Evolutionary conservation across 371 early-diverging fungal species (phyloP).

Genomic region (Mortierella sp.): DNA sequence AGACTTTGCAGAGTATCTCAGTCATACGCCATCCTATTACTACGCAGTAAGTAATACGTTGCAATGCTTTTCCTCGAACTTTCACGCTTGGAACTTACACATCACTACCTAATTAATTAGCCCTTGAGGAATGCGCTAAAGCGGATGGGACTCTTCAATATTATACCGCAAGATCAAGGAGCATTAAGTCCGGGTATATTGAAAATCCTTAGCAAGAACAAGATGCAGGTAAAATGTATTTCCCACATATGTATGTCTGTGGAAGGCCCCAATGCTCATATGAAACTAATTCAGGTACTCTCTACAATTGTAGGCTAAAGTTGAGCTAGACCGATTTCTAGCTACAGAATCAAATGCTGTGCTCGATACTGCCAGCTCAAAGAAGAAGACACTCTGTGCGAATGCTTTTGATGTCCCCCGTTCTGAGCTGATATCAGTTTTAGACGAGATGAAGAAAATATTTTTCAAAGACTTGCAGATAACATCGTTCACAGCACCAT

Average conservation of each 20-base stretch:
- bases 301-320: slow-evolving; percentile 27
- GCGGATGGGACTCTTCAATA: slow-evolving; percentile 49
- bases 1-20: slow-evolving; percentile 69
- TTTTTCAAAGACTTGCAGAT: slow-evolving; percentile 49
- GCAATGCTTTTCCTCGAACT: neutral
- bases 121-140: slow-evolving; percentile 57
- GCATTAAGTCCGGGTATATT: slow-evolving; percentile 15
- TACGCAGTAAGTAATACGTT: slow-evolving; percentile 45
- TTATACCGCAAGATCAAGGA: slow-evolving; percentile 36
- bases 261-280: too few relatives aligned
- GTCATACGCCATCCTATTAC: slow-evolving; percentile 70
- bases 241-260: too few relatives aligned
- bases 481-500: slow-evolving; percentile 11
- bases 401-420: slow-evolving; percentile 54
- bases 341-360: slow-evolving; percentile 14
- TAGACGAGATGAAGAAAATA: slow-evolving; percentile 32
- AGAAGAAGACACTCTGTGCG: slow-evolving; percentile 31
- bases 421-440: slow-evolving; percentile 30
- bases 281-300: too few relatives aligned
- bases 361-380: slow-evolving; percentile 17
- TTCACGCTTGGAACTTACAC: neutral
- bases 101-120: slow-evolving; percentile 2
- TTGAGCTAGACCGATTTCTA: slow-evolving; percentile 30
- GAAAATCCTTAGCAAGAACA: slow-evolving; percentile 31
- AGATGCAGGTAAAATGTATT: slow-evolving; percentile 28